These are phyloP conservation scores for Suhomyces guaymorum DNA, from an alignment of 1,139 yeast species.

Conservation along the genomic window DNA sequence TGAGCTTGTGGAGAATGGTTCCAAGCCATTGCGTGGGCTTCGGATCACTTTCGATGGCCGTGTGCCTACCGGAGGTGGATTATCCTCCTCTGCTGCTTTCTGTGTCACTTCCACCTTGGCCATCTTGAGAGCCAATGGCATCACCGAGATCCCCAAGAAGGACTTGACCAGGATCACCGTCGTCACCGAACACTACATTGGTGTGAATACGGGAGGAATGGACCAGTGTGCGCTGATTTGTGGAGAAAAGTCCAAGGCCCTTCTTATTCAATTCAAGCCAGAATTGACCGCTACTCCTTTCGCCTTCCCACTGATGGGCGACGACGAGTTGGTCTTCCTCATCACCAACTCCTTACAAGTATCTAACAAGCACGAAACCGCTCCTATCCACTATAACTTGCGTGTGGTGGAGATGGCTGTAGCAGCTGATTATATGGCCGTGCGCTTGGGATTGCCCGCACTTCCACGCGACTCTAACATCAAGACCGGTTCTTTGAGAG, in stretches of 20 bases:
- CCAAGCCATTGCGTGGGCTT: constrained; percentile 45
- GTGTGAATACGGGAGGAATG: constrained; percentile 78
- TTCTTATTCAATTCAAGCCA: constrained; percentile 65
- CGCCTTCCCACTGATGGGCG: constrained; percentile 51
- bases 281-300: constrained; percentile 57
- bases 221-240: constrained; percentile 74
- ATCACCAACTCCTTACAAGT: constrained; percentile 64
- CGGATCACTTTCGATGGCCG: constrained; percentile 60
- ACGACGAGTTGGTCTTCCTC: constrained; percentile 48
- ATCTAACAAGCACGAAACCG: constrained; percentile 69
- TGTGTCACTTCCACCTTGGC: constrained; percentile 68
- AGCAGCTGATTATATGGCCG: constrained; percentile 60
- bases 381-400: constrained; percentile 67
- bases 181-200: constrained; percentile 70
- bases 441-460: constrained; percentile 39
- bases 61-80: constrained; percentile 75
- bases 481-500: constrained; percentile 63
- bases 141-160: constrained; percentile 44
- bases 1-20: constrained; percentile 17
- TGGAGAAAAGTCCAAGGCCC: constrained; percentile 62
- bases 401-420: constrained; percentile 70
- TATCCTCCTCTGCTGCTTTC: constrained; percentile 73
- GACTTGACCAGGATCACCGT: constrained; percentile 63
- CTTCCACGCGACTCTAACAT: constrained; percentile 57
- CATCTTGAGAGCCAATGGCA: constrained; percentile 55